A percentile compares a stretch with the other conserved stretches of the same genome.
Evolutionary conservation across 2,329 filamentous ascomycete species (phyloP).

Genomic region (Dichotomopilus funicola): DNA sequence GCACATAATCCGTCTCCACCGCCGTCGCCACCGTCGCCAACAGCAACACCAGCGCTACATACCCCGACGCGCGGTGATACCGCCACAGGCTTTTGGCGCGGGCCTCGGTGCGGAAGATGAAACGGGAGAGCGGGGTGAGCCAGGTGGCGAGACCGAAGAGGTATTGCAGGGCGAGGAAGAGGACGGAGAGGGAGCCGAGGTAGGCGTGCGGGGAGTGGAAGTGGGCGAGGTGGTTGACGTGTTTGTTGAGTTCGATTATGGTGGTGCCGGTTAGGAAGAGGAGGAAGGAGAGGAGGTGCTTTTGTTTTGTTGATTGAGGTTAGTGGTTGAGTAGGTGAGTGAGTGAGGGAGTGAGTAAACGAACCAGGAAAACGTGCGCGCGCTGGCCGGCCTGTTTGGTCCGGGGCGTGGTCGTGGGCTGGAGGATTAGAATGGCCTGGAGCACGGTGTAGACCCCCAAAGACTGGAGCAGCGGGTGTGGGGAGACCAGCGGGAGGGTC

Average conservation of each 20-base stretch:
- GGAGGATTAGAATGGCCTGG: conserved; percentile 76
- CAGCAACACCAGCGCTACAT: conserved; percentile 62
- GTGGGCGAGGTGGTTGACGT: conserved; percentile 57
- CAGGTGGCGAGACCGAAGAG: conserved; percentile 78
- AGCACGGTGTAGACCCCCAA: conserved; percentile 67
- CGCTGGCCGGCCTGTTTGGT: conserved; percentile 61
- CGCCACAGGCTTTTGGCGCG: conserved; percentile 82
- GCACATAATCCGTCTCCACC: conserved; percentile 68
- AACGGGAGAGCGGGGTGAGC: conserved; percentile 49
- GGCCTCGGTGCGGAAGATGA: conserved; percentile 69
- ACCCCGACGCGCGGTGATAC: conserved; percentile 76
- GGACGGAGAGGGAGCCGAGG: conserved; percentile 70
- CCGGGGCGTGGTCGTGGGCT: conserved; percentile 71
- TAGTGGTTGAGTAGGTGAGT: background rate
- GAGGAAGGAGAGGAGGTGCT: conserved; percentile 56
- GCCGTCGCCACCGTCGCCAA: conserved; percentile 69
- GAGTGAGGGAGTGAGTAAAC: background rate
- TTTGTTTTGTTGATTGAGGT: background rate
- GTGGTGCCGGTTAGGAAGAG: conserved; percentile 58
- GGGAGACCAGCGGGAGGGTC: conserved; percentile 71
- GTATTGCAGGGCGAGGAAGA: conserved; percentile 65
- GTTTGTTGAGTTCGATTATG: conserved; percentile 81
- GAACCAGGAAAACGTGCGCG: conserved; percentile 48
- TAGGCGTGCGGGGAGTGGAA: conserved; percentile 78
- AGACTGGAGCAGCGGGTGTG: conserved; percentile 69